Evolutionary conservation across 495 filamentous ascomycete genomes (phyloP).

Genomic region (Staphylotrichum longicolle): DNA sequence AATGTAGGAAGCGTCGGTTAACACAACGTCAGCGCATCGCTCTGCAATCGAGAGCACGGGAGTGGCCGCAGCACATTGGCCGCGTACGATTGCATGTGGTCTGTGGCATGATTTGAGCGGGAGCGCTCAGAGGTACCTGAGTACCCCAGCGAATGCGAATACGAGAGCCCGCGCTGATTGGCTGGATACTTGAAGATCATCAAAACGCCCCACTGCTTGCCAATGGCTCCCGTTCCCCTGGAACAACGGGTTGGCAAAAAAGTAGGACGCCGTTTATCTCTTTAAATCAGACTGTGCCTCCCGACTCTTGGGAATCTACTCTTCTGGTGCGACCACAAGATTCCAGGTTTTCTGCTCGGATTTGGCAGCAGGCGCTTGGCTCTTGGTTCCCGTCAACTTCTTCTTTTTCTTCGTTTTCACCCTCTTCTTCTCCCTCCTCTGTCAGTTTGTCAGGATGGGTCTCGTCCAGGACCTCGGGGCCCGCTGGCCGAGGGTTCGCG

Average conservation of each 20-base stretch:
- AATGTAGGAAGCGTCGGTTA: neutral
- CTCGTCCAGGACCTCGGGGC: conserved; percentile 47
- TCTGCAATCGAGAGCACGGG: conserved; percentile 5
- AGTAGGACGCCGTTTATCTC: neutral
- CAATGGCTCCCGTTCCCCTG: conserved; percentile 19
- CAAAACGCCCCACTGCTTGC: neutral
- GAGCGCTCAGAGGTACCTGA: too few relatives aligned
- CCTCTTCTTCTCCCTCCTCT: neutral
- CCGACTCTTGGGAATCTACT: neutral
- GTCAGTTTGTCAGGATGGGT: conserved; percentile 45
- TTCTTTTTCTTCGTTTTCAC: neutral
- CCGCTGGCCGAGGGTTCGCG: conserved; percentile 45
- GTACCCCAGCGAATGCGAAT: conserved; percentile 30
- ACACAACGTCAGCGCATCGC: conserved; percentile 5
- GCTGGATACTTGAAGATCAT: conserved; percentile 1
- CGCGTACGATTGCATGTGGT: conserved; percentile 15
- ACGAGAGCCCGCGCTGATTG: conserved; percentile 31
- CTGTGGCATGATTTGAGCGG: conserved; percentile 14
- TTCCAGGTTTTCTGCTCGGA: neutral
- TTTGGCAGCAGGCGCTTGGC: neutral
- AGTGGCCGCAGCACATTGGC: conserved; percentile 20
- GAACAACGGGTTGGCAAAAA: conserved; percentile 10
- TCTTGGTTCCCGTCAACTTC: conserved; percentile 7
- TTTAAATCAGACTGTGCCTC: conserved; percentile 2
- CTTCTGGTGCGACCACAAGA: conserved; percentile 1